Evolutionary conservation across 495 filamentous ascomycete genomes (phyloP), one percentile per base, ranked within the genome.

Genomic region (Hapsidospora chrysogenum): DNA sequence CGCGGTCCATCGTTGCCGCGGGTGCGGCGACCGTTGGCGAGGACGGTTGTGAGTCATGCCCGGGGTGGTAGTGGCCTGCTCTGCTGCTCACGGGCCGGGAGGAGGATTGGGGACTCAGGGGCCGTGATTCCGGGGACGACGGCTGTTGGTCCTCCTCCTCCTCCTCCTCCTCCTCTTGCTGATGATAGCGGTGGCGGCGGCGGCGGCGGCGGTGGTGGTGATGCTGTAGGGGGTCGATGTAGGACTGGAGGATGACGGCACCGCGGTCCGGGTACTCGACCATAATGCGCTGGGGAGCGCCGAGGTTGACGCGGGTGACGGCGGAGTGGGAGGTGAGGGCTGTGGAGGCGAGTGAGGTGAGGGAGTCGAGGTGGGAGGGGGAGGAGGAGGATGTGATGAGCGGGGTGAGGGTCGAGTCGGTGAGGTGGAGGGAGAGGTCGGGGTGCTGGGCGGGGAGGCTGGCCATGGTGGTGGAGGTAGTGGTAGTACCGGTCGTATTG

Each of bases 371-470:
- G 20, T 46, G 43, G 13, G 34, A 15, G 2, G 20, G n/a, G 27
- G 41, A 33, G 33, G 34, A 45, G 17, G 51, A 41, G 10, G 60
- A 59, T n/a, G 56, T 57, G 25, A 66, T 46, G 35, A 65, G 46
- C n/a, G 60, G 58, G 0, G 55, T 58, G 26, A 57, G 53, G 22
- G 51, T 40, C 28, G 50, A 44, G 48, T 63, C 60, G 20, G 53
- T 43, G 19, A 63, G 57, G 45, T 62, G 56, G 10, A 59, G 46
- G 32, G 52, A 36, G 33, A 60, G 45, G 35, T 37, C 37, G 4
- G 53, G 53, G 44, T 53, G 49, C 35, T 54, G 41, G 15, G 43
- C 42, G 35, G 54, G 53, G 32, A 58, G 48, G 41, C 49, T 50
- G 15, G 56, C 41, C 56, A 60, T 60, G 16, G 26, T 44, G 18